Evolutionary conservation across 2,329 filamentous ascomycete species (phyloP).

Genomic region (Parastagonospora nodorum): DNA sequence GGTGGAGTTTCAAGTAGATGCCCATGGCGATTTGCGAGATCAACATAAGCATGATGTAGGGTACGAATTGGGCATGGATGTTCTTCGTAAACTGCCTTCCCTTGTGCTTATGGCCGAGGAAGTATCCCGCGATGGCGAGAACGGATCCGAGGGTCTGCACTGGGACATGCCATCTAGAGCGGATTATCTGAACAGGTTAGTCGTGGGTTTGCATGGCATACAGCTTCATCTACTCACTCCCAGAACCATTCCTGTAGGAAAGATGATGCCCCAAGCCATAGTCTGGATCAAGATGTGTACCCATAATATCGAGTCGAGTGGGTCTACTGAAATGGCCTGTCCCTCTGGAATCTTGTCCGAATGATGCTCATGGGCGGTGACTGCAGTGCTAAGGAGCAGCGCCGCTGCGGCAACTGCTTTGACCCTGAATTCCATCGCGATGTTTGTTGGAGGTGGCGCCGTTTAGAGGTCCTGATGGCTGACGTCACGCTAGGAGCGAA

Average conservation of each 20-base stretch:
- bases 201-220: neutral
- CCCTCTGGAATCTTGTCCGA: conserved; percentile 47
- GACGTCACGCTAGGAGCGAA: neutral
- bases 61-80: conserved; percentile 80
- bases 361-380: conserved; percentile 48
- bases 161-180: conserved; percentile 93
- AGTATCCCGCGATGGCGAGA: conserved; percentile 82
- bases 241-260: conserved; percentile 92
- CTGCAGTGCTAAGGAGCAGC: conserved; percentile 33
- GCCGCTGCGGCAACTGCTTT: conserved; percentile 20
- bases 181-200: conserved; percentile 68
- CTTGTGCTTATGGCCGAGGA: conserved; percentile 87
- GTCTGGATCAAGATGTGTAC: conserved; percentile 89
- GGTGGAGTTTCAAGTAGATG: conserved; percentile 85
- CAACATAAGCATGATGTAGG: conserved; percentile 78
- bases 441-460: conserved; percentile 3
- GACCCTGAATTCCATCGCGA: conserved; percentile 16
- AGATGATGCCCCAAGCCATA: conserved; percentile 86
- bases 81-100: conserved; percentile 77
- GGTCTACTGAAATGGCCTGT: conserved; percentile 41
- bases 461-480: neutral
- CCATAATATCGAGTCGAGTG: conserved; percentile 81
- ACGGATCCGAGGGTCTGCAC: conserved; percentile 75
- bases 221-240: conserved; percentile 63
- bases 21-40: conserved; percentile 78